Base-by-base conservation (phyloP, 2,329 filamentous ascomycete species). In the Ambrosiella beaveri region DNA sequence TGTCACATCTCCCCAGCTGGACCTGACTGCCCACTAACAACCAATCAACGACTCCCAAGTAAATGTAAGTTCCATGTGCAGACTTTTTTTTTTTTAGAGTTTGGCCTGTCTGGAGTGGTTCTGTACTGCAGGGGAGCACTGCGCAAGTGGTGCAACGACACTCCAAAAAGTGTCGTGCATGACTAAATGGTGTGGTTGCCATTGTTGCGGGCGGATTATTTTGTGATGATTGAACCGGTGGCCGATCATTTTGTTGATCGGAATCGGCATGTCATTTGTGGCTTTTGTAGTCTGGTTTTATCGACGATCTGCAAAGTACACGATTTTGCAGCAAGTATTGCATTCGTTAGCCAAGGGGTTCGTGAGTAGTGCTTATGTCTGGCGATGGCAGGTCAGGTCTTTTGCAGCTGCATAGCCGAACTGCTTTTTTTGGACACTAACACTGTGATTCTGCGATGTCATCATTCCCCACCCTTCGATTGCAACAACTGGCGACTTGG, bases 1-100 rank as follows among this genome's bases (percentile, higher is more conserved):
- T 55, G 57, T 56, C 27, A 40, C 35, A 59, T 59, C 52, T 49
- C 47, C 7, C 49, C 57, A 53, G 57, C 57, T 58, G 57, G 57
- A 19, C 39, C 57, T 58, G 57, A 41, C 13, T 47, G 44, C 15
- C 37, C 11, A 37, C 17, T 39, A 38, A 12, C 19, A 56, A 56
- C 41, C 37, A 38, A 53, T 1, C 50, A n/a, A 27, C 35, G 35
- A 54, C 13, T 54, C 19, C n/a, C 7, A 15, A 52, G n/a, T 41
- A 37, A 37, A 15, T 54, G 38, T 36, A n/a, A 37, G 36, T 38
- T 36, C 5, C 7, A 15, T 38, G 4, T 27, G 19, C 39, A 7
- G 3, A 54, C 12, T n/a, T n/a, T n/a, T n/a, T n/a, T n/a, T n/a
- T n/a, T n/a, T n/a, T n/a, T n/a, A n/a, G n/a, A 27, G 27, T 27